phyloP scores from a whole-genome alignment of 768 basidiomycete genomes.

The Calvatia gigantea region DNA sequence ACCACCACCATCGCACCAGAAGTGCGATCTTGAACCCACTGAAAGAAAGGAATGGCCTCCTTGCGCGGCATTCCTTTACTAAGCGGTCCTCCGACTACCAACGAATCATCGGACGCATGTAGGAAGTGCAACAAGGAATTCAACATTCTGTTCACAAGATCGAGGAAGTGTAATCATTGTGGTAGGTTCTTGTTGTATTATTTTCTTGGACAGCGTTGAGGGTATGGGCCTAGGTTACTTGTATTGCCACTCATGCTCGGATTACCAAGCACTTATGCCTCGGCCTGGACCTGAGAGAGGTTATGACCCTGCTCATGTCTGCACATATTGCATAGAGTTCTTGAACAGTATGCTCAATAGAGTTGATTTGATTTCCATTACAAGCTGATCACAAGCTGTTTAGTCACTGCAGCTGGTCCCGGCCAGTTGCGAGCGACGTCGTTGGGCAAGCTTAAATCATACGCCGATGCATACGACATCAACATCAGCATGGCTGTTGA shows the following conservation, averaged over 20 bases:
- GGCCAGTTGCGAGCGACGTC: conserved; percentile 52
- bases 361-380: conserved; percentile 3
- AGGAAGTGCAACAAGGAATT: conserved; percentile 77
- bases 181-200: conserved; percentile 39
- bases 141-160: conserved; percentile 58
- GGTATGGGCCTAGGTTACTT: conserved; percentile 47
- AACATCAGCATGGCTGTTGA: conserved; percentile 60
- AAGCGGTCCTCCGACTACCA: conserved; percentile 57
- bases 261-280: conserved; percentile 80
- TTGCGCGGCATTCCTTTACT: conserved; percentile 62
- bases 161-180: conserved; percentile 71
- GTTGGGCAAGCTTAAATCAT: conserved; percentile 62
- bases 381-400: not conserved
- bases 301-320: conserved; percentile 65
- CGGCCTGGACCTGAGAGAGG: conserved; percentile 48
- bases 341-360: conserved; percentile 50
- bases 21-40: not conserved
- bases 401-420: conserved; percentile 70
- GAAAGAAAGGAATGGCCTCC: conserved; percentile 6
- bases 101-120: conserved; percentile 38
- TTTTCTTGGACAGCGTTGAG: not conserved
- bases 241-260: conserved; percentile 72
- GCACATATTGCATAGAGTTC: conserved; percentile 70
- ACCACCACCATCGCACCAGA: not conserved
- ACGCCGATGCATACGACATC: conserved; percentile 69